These are phyloP conservation scores for Isatis tinctoria DNA, from an alignment of 345 rosid genomes.

Conservation along the genomic window DNA sequence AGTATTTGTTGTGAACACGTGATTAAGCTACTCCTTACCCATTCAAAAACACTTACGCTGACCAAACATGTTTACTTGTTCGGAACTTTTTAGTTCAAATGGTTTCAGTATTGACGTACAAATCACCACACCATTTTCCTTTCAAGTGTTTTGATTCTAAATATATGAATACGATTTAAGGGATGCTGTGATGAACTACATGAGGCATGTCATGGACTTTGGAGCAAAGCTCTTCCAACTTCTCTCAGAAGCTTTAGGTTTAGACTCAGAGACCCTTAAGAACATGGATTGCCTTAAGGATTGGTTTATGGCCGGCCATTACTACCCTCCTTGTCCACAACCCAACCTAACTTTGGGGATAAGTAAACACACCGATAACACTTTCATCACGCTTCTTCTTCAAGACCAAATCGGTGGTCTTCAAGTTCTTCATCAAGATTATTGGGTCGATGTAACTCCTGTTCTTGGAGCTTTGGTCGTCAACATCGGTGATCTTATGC, in stretches of 20 bases:
- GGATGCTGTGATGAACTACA: background rate
- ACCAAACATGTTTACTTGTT: too few species aligned
- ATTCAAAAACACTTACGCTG: too few species aligned
- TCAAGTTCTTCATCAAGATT: background rate
- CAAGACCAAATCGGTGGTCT: conserved; percentile 3
- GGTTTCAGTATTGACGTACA: too few species aligned
- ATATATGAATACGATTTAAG: background rate
- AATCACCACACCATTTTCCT: background rate
- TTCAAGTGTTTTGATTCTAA: background rate
- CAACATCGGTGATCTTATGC: too few species aligned
- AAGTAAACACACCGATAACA: background rate
- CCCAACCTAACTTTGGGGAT: conserved; percentile 24
- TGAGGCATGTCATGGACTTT: background rate
- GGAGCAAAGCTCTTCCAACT: conserved; percentile 11
- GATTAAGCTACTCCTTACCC: too few species aligned
- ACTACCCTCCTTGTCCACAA: conserved; percentile 4
- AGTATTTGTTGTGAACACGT: too few species aligned
- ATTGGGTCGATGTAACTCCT: background rate
- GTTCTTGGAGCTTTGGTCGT: too few species aligned
- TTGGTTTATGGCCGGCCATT: background rate
- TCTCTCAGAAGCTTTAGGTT: background rate
- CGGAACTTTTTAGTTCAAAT: too few species aligned
- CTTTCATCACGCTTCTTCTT: background rate
- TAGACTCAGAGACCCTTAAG: background rate
- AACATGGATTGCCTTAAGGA: background rate